Conservation (phyloP, 169 alveolate genomes). For the Cryptosporidium meleagridis region DNA sequence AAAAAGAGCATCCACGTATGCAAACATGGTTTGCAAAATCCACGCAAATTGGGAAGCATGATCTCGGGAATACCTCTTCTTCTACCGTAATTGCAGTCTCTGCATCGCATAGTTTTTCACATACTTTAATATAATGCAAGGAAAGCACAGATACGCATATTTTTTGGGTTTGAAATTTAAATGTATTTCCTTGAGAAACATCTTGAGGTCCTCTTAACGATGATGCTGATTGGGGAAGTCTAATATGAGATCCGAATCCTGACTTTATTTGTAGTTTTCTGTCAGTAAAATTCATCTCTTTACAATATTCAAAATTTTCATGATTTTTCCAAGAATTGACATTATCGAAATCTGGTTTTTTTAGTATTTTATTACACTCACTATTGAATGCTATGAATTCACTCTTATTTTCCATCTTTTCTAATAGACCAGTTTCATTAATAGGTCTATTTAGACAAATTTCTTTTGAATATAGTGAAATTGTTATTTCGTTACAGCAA, state of each 20-base stretch:
- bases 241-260: constrained; percentile 55
- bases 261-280: constrained; percentile 51
- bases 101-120: constrained; percentile 39
- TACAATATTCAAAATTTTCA: constrained; percentile 18
- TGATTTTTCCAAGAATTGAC: not conserved
- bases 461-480: not conserved
- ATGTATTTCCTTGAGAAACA: not conserved
- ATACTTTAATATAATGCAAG: constrained; percentile 45
- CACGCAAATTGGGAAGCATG: constrained; percentile 58
- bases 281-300: not conserved
- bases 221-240: constrained; percentile 23
- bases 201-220: constrained; percentile 25
- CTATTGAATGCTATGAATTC: not conserved
- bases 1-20: constrained; percentile 6
- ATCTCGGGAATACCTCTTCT: constrained; percentile 51
- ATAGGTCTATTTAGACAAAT: not conserved
- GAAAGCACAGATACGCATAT: constrained; percentile 44
- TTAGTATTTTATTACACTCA: not conserved
- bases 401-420: too few relatives aligned
- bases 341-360: not conserved
- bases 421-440: not conserved
- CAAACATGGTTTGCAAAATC: constrained; percentile 53
- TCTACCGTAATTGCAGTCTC: not conserved
- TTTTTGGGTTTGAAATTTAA: constrained; percentile 5
- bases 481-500: not conserved